Conservation (phyloP, 208 protist species). For the Trypanosoma theileri region DNA sequence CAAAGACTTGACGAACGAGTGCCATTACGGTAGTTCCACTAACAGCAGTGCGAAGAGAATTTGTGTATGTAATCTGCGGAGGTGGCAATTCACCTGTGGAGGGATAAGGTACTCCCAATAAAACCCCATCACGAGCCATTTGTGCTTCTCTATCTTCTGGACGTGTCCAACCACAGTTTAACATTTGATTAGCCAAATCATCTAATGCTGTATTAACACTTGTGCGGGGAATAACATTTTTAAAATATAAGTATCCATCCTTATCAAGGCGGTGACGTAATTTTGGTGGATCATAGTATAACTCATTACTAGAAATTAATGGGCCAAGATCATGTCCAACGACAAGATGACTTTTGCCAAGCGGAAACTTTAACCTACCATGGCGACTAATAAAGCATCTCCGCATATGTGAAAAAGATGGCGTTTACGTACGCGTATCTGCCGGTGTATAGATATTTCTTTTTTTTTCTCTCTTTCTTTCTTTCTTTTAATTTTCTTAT, state of each 20-base stretch:
- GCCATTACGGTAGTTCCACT: conserved; percentile 85
- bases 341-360: conserved; percentile 51
- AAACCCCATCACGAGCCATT: conserved; percentile 51
- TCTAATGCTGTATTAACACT: conserved; percentile 57
- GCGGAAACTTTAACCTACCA: conserved; percentile 62
- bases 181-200: conserved; percentile 69
- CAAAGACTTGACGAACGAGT: conserved; percentile 83
- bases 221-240: conserved; percentile 68
- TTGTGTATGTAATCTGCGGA: conserved; percentile 56
- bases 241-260: conserved; percentile 87
- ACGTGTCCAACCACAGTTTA: conserved; percentile 53
- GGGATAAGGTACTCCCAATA: conserved; percentile 72
- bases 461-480: background rate
- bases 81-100: conserved; percentile 45
- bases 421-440: too few relatives aligned
- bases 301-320: conserved; percentile 79
- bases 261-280: conserved; percentile 78
- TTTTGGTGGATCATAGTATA: conserved; percentile 84
- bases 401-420: conserved; percentile 32
- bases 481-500: background rate
- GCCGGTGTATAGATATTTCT: background rate
- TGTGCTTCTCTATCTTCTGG: conserved; percentile 46
- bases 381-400: conserved; percentile 40
- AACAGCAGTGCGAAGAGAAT: conserved; percentile 60
- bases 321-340: conserved; percentile 67